Percentiles rank a stretch among this genome's conserved stretches.
These are phyloP conservation scores for Penicillium olsonii DNA, from an alignment of 2,329 filamentous ascomycete species.

Conservation along the genomic window DNA sequence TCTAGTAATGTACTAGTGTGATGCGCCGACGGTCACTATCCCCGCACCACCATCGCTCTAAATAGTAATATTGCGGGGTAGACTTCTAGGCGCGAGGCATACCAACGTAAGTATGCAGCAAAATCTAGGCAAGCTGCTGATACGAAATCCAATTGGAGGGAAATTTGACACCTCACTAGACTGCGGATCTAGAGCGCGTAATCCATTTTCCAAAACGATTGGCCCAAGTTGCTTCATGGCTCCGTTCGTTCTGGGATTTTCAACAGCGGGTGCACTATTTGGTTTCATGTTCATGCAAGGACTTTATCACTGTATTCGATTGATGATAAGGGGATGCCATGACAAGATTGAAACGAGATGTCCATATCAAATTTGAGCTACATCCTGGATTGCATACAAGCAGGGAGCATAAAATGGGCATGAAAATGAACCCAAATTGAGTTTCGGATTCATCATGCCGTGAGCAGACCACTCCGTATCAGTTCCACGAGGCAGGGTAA, in stretches of 20 bases:
- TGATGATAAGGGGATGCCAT: too few relatives aligned
- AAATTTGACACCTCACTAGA: background rate
- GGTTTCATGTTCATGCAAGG: too few relatives aligned
- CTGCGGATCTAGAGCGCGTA: background rate
- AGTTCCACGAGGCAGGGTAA: background rate
- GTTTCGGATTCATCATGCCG: background rate
- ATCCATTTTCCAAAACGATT: background rate
- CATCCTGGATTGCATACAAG: too few relatives aligned
- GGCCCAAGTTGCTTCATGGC: background rate
- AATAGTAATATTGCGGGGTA: conserved; percentile 5
- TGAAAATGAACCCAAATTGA: background rate
- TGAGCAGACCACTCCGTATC: background rate
- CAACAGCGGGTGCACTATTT: background rate
- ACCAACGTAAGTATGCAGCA: background rate
- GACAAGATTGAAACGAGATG: too few relatives aligned
- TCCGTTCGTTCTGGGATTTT: background rate
- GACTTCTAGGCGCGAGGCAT: background rate
- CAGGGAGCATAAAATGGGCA: too few relatives aligned
- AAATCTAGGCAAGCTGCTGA: background rate
- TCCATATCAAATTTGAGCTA: too few relatives aligned
- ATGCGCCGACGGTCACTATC: background rate
- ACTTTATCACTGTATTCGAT: too few relatives aligned
- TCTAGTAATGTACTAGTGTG: background rate
- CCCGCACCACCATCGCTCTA: background rate
- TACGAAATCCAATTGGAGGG: background rate